Base-by-base conservation (phyloP, 139 green algal species). In the Ostreobium quekettii region DNA sequence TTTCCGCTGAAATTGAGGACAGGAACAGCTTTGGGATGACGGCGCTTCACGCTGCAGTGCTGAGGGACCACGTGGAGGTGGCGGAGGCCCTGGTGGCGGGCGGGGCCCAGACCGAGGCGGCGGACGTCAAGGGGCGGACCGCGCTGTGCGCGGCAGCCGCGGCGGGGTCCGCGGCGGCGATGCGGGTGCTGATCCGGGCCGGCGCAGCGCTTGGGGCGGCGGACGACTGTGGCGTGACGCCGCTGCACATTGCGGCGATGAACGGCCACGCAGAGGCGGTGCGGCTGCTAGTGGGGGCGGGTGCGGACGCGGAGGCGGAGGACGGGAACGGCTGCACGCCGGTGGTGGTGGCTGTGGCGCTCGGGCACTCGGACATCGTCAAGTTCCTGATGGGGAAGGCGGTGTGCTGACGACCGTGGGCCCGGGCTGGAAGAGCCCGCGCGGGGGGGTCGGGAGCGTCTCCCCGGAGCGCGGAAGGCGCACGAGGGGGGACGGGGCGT, bases 181-280 rank as follows among this genome's bases (percentile, higher is more conserved):
- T 53, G 42, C 15, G 19, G 42, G 11, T 26, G 15, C 42, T 53
- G 42, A 19, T 53, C 15, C 42, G 19, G 19, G 42, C 11, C 11
- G 42, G 42, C 15, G 42, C 42, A 19, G 19, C 11, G 42, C 15
- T 53, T 19, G 19, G 19, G 11, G 19, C 19, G 15, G 19, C 42
- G 42, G 42, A 53, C 19, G 15, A 53, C 19, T 53, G 42, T 19
- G 15, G 19, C 15, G 15, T 53, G 15, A 48, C 67, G 37, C 72
- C 75, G 33, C 69, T 85, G 4, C 81, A 82, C 73, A 73, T 80
- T 38, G 78, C 78, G 19, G 75, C 75, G 36, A 82, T 78, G 62
- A 80, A 80, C 68, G 78, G 78, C 31, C 75, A 85, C 58, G 63
- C 64, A 1, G 60, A 42, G n/a, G 69, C 67, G 19, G 73, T 80